These are phyloP conservation scores for Penicillium canariense DNA, from an alignment of 495 filamentous ascomycete species.

Conservation along the genomic window DNA sequence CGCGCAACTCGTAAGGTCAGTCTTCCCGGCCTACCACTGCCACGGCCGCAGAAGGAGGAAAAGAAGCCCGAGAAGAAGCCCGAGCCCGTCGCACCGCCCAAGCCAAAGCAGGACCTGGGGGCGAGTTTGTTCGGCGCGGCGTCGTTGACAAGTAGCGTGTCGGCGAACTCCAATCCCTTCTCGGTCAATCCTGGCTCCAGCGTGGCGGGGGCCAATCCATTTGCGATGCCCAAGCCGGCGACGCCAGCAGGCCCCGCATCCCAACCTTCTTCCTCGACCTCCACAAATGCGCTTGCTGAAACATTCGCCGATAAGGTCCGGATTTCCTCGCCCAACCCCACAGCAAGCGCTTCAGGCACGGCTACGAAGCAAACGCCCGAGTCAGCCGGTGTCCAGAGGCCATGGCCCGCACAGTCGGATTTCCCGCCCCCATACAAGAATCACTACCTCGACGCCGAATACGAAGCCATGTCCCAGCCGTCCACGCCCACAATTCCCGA, in stretches of 20 bases:
- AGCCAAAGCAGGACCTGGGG: slow-evolving; percentile 53
- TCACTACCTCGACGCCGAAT: slow-evolving; percentile 88
- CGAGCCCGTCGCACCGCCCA: slow-evolving; percentile 1
- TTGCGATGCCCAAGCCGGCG: slow-evolving; percentile 42
- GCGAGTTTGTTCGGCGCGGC: slow-evolving; percentile 53
- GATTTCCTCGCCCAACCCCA: slow-evolving; percentile 40
- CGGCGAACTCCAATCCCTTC: slow-evolving; percentile 57
- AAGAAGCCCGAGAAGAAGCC: slow-evolving; percentile 15
- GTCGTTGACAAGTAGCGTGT: slow-evolving; percentile 46
- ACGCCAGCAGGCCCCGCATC: slow-evolving; percentile 14
- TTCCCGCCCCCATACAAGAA: slow-evolving; percentile 70
- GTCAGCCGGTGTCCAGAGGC: slow-evolving; percentile 37
- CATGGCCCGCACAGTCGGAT: slow-evolving; percentile 68
- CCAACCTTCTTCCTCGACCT: slow-evolving; percentile 16
- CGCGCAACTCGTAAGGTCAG: slow-evolving; percentile 56
- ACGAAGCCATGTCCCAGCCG: slow-evolving; percentile 68
- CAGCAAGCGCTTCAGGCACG: slow-evolving; percentile 29
- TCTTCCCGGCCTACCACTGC: slow-evolving; percentile 18
- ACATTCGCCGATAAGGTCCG: slow-evolving; percentile 70
- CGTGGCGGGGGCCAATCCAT: slow-evolving; percentile 43
- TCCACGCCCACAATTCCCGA: slow-evolving; percentile 44
- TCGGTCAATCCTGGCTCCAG: slow-evolving; percentile 30
- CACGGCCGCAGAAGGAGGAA: slow-evolving; percentile 37
- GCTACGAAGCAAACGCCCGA: slow-evolving; percentile 36
- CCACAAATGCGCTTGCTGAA: slow-evolving; percentile 52